Evolutionary conservation across 169 alveolate species (phyloP), one percentile per base, ranked within the genome.

Genomic region (Miamiensis avidus): DNA sequence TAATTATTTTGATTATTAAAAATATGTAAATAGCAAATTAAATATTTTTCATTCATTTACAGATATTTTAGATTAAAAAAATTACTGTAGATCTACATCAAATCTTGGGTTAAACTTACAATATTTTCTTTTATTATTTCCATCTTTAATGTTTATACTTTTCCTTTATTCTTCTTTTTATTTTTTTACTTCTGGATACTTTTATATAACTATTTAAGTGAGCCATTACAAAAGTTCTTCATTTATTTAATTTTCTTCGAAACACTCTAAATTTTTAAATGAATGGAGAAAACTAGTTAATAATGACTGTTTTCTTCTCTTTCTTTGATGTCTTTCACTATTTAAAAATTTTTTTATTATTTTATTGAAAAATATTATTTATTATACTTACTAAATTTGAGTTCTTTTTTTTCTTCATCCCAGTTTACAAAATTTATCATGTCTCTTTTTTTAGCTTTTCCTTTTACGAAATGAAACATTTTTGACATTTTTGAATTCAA

Each of bases 381-480:
- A 20, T 11, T 49, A 49, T 31, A 33, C 25, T 77, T 77, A 77
- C 82, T 64, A 77, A 33, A 77, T 77, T 77, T 77, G 33, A 77
- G 82, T 33, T 77, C 82, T 33, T 33, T 77, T 64, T 69, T 77
- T 33, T 77, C 82, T 27, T 64, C 34, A 26, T 77, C 82, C 82
- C 82, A 77, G 64, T 77, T 77, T 0, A 77, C 82, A 30, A 77
- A 77, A 69, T 77, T 77, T 29, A 77, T 77, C 1, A 77, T 77
- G 33, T 77, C 82, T 33, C 82, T 77, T 69, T 77, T 77, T 77
- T 77, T 77, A 72, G 82, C 82, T 33, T 77, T 77, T 4, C 82
- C 82, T n/a, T 77, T 77, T 27, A 77, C 72, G 0, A 69, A 28
- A n/a, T 64, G 82, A 72, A 77, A 77, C 11, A 77, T n/a, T 33